Evolutionary conservation across 768 basidiomycete species (phyloP).

Genomic region (Lactifluus pinguis): DNA sequence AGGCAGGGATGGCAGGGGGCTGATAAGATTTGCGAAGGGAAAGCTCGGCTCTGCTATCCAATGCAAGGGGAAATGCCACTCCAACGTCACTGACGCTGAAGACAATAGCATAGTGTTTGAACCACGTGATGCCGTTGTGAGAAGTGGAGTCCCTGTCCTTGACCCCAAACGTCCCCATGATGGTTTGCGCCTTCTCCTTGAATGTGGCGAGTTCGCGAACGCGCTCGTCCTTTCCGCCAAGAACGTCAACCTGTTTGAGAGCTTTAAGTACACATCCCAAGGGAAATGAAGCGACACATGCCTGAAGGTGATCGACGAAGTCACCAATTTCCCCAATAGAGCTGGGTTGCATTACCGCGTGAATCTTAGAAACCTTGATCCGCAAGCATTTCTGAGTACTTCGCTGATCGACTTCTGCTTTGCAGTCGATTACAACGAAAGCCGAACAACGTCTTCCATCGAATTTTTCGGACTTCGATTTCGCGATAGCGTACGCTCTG

Average conservation of each 20-base stretch:
- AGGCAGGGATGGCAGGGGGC: conserved; percentile 56
- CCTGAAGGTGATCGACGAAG: conserved; percentile 79
- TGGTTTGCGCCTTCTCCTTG: conserved; percentile 65
- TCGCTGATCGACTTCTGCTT: conserved; percentile 23
- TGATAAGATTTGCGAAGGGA: conserved; percentile 32
- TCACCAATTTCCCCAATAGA: conserved; percentile 88
- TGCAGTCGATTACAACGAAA: conserved; percentile 76
- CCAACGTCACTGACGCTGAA: conserved; percentile 62
- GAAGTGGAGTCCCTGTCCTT: conserved; percentile 36
- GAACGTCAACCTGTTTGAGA: conserved; percentile 55
- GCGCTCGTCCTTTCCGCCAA: conserved; percentile 64
- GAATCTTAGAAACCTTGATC: conserved; percentile 61
- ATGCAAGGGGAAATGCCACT: conserved; percentile 80
- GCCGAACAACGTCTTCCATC: conserved; percentile 63
- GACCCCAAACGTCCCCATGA: conserved; percentile 69
- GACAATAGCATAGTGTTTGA: conserved; percentile 45
- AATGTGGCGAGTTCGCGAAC: conserved; percentile 72
- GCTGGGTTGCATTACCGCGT: conserved; percentile 91
- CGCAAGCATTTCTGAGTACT: conserved; percentile 31
- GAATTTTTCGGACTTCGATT: conserved; percentile 34
- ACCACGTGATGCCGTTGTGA: conserved; percentile 36
- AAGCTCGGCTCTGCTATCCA: conserved; percentile 48
- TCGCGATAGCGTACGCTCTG: conserved; percentile 30
- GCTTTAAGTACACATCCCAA: conserved; percentile 15
- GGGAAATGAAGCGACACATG: conserved; percentile 23